Evolutionary conservation across 2,329 filamentous ascomycete species (phyloP), one percentile per base, ranked within the genome.

Genomic region (Leptographium wingfieldii): DNA sequence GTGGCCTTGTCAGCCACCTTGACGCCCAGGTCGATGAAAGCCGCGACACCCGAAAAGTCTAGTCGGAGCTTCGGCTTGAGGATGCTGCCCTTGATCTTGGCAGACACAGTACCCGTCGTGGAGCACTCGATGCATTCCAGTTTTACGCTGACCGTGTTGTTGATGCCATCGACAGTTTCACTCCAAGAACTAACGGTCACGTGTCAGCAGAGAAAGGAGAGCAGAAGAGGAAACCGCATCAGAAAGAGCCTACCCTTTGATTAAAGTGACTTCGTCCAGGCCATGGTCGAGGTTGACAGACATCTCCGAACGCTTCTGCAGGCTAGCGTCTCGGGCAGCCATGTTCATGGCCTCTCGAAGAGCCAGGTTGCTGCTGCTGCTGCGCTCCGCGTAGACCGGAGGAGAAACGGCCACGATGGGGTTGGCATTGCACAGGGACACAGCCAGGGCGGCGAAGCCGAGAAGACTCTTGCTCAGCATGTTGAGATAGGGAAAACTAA

Each of bases 1-100:
- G 75, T 76, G 22, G 78, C 73, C 12, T 72, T 75, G 22, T 72
- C 73, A 5, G 70, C 72, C 31, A 80, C 68, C 9, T 69, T 69
- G 0, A 81, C 71, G 55, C 77, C 74, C 6, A 82, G 65, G 63
- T 80, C 72, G 19, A 83, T 69, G 65, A 79, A 80, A 9, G 80
- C 70, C 68, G 81, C 78, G 63, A 83, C 67, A 5, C 72, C 73
- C 51, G 73, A 73, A 55, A 83, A 77, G 63, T 76, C 71, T 3
- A 83, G 67, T 22, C 73, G 71, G 31, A 76, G 68, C 16, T 72
- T 69, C 0, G 77, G 77, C 51, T 70, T 62, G 25, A 71, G 62
- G 5, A 75, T 68, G 48, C 77, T 68, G 0, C 71, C 73, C 5
- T 27, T 73, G 9, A 46, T 67, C 59, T 73, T 70, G 14, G 77